Evolutionary conservation across 306 rosid species (phyloP), one percentile per base, ranked within the genome.

Genomic region (Abrus precatorius): DNA sequence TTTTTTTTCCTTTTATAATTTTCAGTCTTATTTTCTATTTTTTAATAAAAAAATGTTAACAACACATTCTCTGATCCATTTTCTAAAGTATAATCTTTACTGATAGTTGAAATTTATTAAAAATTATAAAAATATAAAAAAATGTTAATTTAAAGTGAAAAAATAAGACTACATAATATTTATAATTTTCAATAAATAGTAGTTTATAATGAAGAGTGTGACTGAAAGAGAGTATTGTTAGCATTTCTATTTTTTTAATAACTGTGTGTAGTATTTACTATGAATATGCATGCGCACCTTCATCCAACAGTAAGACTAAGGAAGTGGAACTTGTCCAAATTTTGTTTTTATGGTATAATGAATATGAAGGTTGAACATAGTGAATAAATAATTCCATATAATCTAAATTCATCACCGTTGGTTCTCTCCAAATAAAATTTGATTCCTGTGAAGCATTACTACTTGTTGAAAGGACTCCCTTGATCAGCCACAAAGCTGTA

Each of bases 401-500:
- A 65, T 40, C 7, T 38, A 64, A 66, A 43, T 44, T 28, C 38
- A 9, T 45, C 27, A 43, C 4, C 40, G 0, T 41, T 66, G 5
- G 6, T 64, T 59, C 7, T 59, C 44, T 61, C 67, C 44, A 32
- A 32, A 61, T 61, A 33, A 61, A 61, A 10, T 33, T 32, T 61
- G 40, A 12, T 33, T 61, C 44, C 9, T 38, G 20, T n/a, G 33
- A 14, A 64, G 20, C 20, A 20, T 66, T 66, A 1, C 54, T 53
- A 32, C 9, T 41, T 27, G 13, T 40, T 40, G 33, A 41, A 65
- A 65, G 71, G 52, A 40, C 40, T 14, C 20, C 3, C n/a, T 7
- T 29, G 64, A 57, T 57, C n/a, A 13, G n/a, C n/a, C 50, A 41
- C 41, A 41, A 40, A 64, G 71, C 34, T 66, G 49, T 66, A 41